Base-by-base conservation (phyloP, 192 early-diverging fungal genomes). In the Coemansia umbellata region DNA sequence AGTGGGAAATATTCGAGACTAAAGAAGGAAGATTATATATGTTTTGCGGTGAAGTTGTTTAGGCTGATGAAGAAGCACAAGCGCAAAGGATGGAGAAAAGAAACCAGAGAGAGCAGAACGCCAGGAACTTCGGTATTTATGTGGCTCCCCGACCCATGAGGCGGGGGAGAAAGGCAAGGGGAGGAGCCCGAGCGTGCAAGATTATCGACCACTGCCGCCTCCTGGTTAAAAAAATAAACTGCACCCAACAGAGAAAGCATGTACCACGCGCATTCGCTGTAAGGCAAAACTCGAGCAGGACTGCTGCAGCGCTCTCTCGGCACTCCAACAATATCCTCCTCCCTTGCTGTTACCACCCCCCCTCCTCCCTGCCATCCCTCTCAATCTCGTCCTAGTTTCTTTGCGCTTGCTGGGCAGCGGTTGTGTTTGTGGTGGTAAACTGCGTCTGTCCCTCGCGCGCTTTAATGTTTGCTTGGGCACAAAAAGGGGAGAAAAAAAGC, bases 121-220 rank as follows among this genome's bases (percentile, higher is more conserved):
- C 66, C 66, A 58, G 59, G 66, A 69, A 69, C 66, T 58, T 57
- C 48, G 49, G 66, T 69, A 69, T 69, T 69, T 69, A 69, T 69
- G 54, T 50, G n/a, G 43, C 42, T 26, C 52, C 33, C 32, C 66
- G 41, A 33, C 53, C 48, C 31, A 62, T 55, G 50, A 44, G 63
- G 66, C 53, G 53, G 63, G 35, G n/a, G 52, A 55, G 55, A 48
- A 49, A 41, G 48, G 58, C 48, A 54, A 50, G 48, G 37, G 55
- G 47, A 45, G 60, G 54, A 61, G 66, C 66, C 66, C 59, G 66
- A 69, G 66, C 66, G 66, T 69, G 66, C 66, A 61, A 69, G 59
- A 69, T 69, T 69, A 69, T 69, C 59, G 66, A 17, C 30, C 50
- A 54, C 45, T 40, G 41, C 41, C 37, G 13, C 31, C 32, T 22